phyloP scores from a whole-genome alignment of 192 early-diverging fungal species.

The Linnemannia zychae region DNA sequence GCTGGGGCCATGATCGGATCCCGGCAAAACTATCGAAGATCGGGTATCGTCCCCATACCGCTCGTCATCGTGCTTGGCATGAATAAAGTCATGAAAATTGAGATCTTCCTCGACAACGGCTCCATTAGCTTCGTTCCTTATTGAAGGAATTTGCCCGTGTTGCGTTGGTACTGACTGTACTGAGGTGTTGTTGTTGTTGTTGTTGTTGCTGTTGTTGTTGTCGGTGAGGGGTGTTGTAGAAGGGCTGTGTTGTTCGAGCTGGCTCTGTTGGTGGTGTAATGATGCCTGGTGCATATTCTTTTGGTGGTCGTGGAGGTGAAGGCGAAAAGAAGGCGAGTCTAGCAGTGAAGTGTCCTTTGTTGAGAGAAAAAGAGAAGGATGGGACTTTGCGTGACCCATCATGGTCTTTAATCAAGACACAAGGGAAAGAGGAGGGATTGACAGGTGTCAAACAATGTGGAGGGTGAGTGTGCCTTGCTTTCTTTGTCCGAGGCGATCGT shows the following conservation, averaged over 20 bases:
- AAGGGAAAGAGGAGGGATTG: neutral
- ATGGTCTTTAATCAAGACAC: neutral
- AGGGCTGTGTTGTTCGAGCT: slow-evolving; percentile 12
- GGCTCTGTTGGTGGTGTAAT: neutral
- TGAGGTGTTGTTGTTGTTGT: neutral
- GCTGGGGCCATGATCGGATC: neutral
- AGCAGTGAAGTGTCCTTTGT: slow-evolving; percentile 2
- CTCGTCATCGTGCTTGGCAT: slow-evolving; percentile 47
- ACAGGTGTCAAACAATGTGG: neutral
- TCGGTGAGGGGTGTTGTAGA: neutral
- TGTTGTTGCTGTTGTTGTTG: neutral
- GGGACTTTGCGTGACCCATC: slow-evolving; percentile 6
- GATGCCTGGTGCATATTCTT: neutral
- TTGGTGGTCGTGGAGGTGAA: neutral
- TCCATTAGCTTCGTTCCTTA: neutral
- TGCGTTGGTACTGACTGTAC: neutral
- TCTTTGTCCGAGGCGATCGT: neutral
- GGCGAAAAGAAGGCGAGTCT: neutral
- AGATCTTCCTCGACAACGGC: slow-evolving; percentile 34
- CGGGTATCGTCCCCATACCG: slow-evolving; percentile 21
- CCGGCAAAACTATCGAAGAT: slow-evolving; percentile 12
- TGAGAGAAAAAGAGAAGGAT: slow-evolving; percentile 1
- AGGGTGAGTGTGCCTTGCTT: neutral
- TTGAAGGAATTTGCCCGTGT: neutral
- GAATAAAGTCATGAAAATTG: slow-evolving; percentile 53